Base-by-base conservation (phyloP, 192 early-diverging fungal species). In the Podochytrium sp. region DNA sequence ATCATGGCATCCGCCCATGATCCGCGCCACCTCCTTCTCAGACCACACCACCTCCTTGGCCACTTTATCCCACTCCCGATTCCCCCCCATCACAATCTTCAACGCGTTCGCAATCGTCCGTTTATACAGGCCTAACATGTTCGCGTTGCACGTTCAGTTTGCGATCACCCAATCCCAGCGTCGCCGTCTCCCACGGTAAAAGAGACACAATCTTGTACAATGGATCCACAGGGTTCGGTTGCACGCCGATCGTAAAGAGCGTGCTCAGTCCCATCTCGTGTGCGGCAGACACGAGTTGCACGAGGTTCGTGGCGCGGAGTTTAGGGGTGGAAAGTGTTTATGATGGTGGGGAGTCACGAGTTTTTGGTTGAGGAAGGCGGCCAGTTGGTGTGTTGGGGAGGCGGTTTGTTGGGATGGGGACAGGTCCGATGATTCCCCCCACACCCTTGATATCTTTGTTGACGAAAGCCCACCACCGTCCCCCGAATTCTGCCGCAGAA, bases 291-390 rank as follows among this genome's bases (percentile, higher is more conserved):
- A 74, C 18, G 10, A 62, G 3, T 10, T 29, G n/a, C 16, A 32
- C 72, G 14, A 74, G 43, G 30, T 51, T 59, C 18, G 42, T 18
- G 1, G 58, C 7, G 2, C 61, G 39, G 7, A 74, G 58, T 4
- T 47, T 14, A 18, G 72, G 50, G 5, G 37, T 39, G 72, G 51
- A 74, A 74, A 23, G 43, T 50, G 18, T 27, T 70, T 4, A 53
- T 49, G 27, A 74, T 37, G 25, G 65, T 25, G n/a, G 72, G 72
- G 14, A 38, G 20, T 38, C n/a, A n/a, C n/a, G n/a, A n/a, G n/a
- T n/a, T n/a, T n/a, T n/a, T n/a, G n/a, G n/a, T n/a, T n/a, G n/a
- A n/a, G n/a, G n/a, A n/a, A n/a, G n/a, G n/a, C n/a, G n/a, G n/a
- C n/a, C n/a, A n/a, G n/a, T n/a, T n/a, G n/a, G n/a, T n/a, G n/a